Evolutionary conservation across 1,284 basidiomycete species (phyloP), one percentile per base, ranked within the genome.

Genomic region (Leccinum solheimii): DNA sequence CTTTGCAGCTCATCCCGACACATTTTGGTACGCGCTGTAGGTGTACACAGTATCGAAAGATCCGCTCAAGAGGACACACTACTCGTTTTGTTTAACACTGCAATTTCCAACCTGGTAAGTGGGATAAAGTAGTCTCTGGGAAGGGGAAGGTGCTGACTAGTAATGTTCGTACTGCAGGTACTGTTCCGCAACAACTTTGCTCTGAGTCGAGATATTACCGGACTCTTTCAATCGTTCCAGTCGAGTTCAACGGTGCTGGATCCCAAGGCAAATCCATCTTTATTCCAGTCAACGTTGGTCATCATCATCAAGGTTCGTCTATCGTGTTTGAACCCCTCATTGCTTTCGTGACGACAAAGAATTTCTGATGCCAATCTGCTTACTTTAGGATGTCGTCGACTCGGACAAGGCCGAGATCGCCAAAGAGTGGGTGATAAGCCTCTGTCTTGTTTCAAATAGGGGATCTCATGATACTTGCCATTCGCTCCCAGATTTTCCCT

Each of bases 111-210:
- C 67, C 67, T 88, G 66, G 62, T 61, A 60, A 60, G 59, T 32
- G 5, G 21, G 45, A 23, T 23, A 32, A 0, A 21, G 26, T 9
- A 16, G 5, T 0, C 50, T 9, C 3, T 13, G 10, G 5, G 3
- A 11, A 38, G 38, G 32, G 38, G 38, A 23, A 4, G 10, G 38
- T 13, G 9, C n/a, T 52, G 23, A 61, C 16, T 5, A 4, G 9
- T 2, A 13, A 27, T 11, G 0, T 19, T 57, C 26, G 4, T 21
- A 3, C 9, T 51, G 3, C 51, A 86, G 84, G 82, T 87, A 0
- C 73, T 87, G 1, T 87, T 87, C 73, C 79, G 86, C 5, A 87
- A 87, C 62, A 87, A 87, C 62, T 88, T 87, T 62, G 84, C 84
- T 0, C 69, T 87, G 2, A 82, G 82, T 26, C 75, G 85, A 10